Conservation (phyloP, 75 land plant genomes). For the Isoetes taiwanensis region DNA sequence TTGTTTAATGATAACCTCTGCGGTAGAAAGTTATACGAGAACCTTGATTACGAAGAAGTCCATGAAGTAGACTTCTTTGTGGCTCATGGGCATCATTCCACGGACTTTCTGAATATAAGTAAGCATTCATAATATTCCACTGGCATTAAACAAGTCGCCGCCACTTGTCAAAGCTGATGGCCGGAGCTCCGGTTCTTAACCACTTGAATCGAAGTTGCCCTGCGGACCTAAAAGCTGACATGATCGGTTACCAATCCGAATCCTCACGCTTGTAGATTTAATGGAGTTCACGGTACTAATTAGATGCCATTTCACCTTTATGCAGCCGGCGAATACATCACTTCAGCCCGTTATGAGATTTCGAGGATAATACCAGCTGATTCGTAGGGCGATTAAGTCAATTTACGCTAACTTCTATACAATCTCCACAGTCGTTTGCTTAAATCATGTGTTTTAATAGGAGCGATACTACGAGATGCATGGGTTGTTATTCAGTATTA, state of each 20-base stretch:
- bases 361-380: no score
- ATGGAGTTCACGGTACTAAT: no score
- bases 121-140: constrained; percentile 72
- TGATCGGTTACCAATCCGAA: constrained; percentile 33
- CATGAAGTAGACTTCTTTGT: constrained; percentile 52
- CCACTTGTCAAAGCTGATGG: constrained; percentile 45
- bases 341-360: no score
- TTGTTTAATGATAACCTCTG: constrained; percentile 27
- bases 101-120: constrained; percentile 50
- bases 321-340: no score
- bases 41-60: constrained; percentile 66
- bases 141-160: constrained; percentile 58
- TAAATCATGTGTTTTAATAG: no score
- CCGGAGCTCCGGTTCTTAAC: constrained; percentile 45
- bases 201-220: constrained; percentile 49
- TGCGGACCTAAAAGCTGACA: constrained; percentile 35
- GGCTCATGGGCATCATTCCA: constrained; percentile 77
- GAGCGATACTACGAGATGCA: no score
- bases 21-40: constrained; percentile 70
- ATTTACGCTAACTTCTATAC: no score
- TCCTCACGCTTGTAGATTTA: no score
- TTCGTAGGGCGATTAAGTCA: no score
- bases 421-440: no score
- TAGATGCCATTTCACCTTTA: no score
- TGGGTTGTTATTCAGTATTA: no score